Evolutionary conservation across 352 stramenopile species (phyloP).

Genomic region (Phytophthora cryptogea): DNA sequence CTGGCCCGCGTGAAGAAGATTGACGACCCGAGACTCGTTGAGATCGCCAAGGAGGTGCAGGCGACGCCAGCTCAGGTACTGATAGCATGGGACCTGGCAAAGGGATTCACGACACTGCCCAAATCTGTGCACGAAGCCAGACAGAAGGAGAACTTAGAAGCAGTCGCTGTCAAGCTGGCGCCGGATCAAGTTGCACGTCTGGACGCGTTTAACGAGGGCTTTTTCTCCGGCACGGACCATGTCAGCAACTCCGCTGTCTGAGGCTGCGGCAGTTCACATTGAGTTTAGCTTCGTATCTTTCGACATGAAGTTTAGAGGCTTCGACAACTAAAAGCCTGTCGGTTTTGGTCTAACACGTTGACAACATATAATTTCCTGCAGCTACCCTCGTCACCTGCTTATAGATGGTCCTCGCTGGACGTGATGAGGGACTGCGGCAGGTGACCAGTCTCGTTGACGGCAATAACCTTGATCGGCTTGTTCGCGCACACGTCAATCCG

Average conservation of each 20-base stretch:
- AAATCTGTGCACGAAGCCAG: slow-evolving; percentile 51
- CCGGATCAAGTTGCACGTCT: slow-evolving; percentile 36
- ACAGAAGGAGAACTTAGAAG: slow-evolving; percentile 57
- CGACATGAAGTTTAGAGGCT: not conserved
- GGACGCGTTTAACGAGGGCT: slow-evolving; percentile 44
- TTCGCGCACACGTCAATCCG: slow-evolving; percentile 75
- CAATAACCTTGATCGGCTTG: slow-evolving; percentile 70
- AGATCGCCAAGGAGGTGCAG: slow-evolving; percentile 37
- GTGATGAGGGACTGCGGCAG: slow-evolving; percentile 77
- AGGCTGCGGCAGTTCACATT: slow-evolving; percentile 17
- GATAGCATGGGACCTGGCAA: slow-evolving; percentile 48
- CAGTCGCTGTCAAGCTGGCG: slow-evolving; percentile 38
- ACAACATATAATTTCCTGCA: slow-evolving; percentile 32
- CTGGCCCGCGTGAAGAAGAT: slow-evolving; percentile 51
- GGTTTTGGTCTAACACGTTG: slow-evolving; percentile 32
- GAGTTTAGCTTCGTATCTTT: slow-evolving; percentile 12
- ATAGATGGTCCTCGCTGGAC: slow-evolving; percentile 86
- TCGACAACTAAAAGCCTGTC: slow-evolving; percentile 1
- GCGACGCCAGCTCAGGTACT: slow-evolving; percentile 51
- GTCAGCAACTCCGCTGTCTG: slow-evolving; percentile 42
- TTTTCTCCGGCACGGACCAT: slow-evolving; percentile 41
- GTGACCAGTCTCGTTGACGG: slow-evolving; percentile 83
- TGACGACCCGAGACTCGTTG: slow-evolving; percentile 37
- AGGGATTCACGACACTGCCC: slow-evolving; percentile 49
- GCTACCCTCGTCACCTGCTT: slow-evolving; percentile 25